Conservation (phyloP, 352 stramenopile species). For the Peronospora tabacina region DNA sequence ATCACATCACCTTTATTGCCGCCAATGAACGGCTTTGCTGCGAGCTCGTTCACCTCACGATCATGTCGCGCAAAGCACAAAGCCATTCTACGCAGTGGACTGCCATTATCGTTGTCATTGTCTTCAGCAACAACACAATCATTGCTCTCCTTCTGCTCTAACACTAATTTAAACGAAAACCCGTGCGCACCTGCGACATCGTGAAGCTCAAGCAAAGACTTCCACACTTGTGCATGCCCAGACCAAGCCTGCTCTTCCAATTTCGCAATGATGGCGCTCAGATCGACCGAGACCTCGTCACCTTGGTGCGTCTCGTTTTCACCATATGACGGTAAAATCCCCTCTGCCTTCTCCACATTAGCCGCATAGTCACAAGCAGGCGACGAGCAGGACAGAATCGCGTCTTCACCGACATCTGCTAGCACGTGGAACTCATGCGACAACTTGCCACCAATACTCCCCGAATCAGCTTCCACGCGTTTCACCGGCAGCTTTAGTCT, state of each 20-base stretch:
- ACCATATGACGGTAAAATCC: conserved; percentile 18
- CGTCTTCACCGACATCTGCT: conserved; percentile 75
- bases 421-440: conserved; percentile 88
- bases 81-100: conserved; percentile 17
- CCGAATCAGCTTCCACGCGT: conserved; percentile 80
- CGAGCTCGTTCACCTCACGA: conserved; percentile 58
- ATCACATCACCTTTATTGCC: conserved; percentile 47
- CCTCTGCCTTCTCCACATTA: conserved; percentile 83
- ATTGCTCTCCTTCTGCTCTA: conserved; percentile 23
- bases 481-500: conserved; percentile 63
- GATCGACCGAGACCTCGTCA: conserved; percentile 8
- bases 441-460: conserved; percentile 82
- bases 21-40: conserved; percentile 61
- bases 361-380: conserved; percentile 61
- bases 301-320: neutral
- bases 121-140: conserved; percentile 10
- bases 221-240: conserved; percentile 24
- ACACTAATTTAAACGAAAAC: conserved; percentile 33
- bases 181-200: conserved; percentile 9
- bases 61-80: conserved; percentile 57
- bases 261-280: conserved; percentile 19
- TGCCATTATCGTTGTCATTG: neutral
- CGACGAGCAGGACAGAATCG: conserved; percentile 59
- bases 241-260: conserved; percentile 13
- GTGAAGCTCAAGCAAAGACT: conserved; percentile 29